phyloP scores from a whole-genome alignment of 169 alveolate genomes.

The Cyclospora cayetanensis region DNA sequence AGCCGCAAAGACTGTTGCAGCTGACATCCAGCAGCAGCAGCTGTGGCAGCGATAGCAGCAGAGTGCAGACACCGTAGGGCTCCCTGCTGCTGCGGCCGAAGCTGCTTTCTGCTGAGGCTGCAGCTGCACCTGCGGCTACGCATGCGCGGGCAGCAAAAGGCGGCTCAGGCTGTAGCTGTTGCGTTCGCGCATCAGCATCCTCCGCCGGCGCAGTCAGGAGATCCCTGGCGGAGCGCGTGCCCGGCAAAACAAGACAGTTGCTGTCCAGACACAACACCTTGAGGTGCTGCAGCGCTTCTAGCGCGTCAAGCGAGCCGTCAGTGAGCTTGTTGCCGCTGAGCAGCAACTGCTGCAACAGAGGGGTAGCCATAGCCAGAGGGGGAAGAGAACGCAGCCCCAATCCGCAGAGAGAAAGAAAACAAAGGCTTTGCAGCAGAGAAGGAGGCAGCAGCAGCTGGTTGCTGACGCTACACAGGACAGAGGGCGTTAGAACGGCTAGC shows the following conservation, averaged over 20 bases:
- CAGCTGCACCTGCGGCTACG: neutral
- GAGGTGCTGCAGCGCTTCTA: neutral
- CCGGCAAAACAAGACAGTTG: neutral
- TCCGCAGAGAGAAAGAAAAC: neutral
- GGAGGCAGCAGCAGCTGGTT: neutral
- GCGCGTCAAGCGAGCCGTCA: neutral
- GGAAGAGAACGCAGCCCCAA: neutral
- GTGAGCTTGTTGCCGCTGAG: neutral
- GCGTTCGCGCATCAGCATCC: neutral
- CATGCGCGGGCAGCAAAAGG: neutral
- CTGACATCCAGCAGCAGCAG: conserved; percentile 3
- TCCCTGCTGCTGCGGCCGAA: neutral
- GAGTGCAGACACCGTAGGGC: neutral
- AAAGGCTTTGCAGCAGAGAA: neutral
- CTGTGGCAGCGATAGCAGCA: neutral
- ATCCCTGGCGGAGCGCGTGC: neutral
- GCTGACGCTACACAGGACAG: neutral
- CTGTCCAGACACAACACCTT: neutral
- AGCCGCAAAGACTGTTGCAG: neutral
- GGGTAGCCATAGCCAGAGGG: conserved; percentile 18
- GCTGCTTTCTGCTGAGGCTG: neutral
- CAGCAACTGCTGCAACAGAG: conserved; percentile 32
- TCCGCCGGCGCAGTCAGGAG: neutral
- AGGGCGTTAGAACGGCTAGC: neutral
- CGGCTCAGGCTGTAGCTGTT: neutral